Evolutionary conservation across 306 rosid species (phyloP), one percentile per base, ranked within the genome.

Genomic region (Hylodesmum podocarpum): DNA sequence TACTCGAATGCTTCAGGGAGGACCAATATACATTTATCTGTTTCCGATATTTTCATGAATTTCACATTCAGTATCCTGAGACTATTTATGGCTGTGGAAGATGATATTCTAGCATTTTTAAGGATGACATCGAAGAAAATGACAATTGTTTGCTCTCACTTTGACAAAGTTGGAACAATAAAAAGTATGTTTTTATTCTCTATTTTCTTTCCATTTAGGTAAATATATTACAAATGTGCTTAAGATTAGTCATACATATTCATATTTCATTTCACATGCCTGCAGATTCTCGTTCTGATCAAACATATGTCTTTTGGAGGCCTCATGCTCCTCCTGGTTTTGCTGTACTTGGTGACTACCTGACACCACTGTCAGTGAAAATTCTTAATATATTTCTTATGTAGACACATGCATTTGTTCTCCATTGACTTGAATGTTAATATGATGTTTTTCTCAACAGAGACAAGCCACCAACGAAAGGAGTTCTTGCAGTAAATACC

Each of bases 261-360:
- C 65, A 14, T 28, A 14, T 58, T 39, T 81, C 55, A 15, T 80
- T 84, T 76, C 73, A 80, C 78, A 50, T 80, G 83, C 78, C 44
- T 80, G 83, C 94, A 94, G 98, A 82, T 89, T 78, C 87, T 66
- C 34, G 46, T 72, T 74, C 81, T 68, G 97, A 88, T 64, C 98
- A 95, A 86, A 76, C 85, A 71, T 92, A 86, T 81, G 88, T 86
- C 78, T 86, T 95, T 70, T 95, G 98, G 98, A 90, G 98, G 85
- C 98, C 98, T 83, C 91, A 67, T 61, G 93, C 97, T 70, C 97
- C 98, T 53, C 93, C 92, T 68, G 98, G 98, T 70, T 95, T 95
- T 88, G 94, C 96, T 47, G 88, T 88, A 75, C 90, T 95, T 78
- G 98, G 98, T 41, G 98, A 92, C 90, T 95, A 81, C 86, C 72